phyloP scores from a whole-genome alignment of 2,329 filamentous ascomycete genomes.

The Fusarium proliferatum region DNA sequence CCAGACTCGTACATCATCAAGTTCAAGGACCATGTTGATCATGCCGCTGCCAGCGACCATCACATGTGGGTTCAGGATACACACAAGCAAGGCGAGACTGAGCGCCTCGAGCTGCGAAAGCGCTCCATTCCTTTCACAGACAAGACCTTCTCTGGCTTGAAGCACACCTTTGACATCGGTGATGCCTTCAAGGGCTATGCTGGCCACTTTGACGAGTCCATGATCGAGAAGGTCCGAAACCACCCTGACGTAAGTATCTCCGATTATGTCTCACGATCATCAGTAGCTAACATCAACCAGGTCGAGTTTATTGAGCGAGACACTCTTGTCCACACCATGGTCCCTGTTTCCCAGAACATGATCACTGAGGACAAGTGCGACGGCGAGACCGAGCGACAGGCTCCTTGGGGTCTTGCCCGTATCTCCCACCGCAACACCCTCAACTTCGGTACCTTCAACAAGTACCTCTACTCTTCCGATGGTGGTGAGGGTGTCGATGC shows the following conservation, averaged over 20 bases:
- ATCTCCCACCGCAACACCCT: conserved; percentile 93
- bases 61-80: conserved; percentile 92
- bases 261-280: conserved; percentile 11
- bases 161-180: conserved; percentile 96
- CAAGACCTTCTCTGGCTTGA: conserved; percentile 83
- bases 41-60: conserved; percentile 77
- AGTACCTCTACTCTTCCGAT: conserved; percentile 91
- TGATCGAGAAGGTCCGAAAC: conserved; percentile 91
- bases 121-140: conserved; percentile 76
- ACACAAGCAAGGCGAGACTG: conserved; percentile 74
- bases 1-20: conserved; percentile 97
- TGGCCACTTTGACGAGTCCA: conserved; percentile 92
- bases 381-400: conserved; percentile 83
- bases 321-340: conserved; percentile 87
- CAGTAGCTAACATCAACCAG: conserved; percentile 59
- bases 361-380: conserved; percentile 56
- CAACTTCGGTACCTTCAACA: conserved; percentile 94
- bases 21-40: conserved; percentile 95
- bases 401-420: conserved; percentile 98
- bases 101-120: conserved; percentile 91
- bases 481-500: conserved; percentile 98
- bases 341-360: conserved; percentile 55
- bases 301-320: conserved; percentile 97
- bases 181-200: conserved; percentile 88
- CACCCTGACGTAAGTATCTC: conserved; percentile 89